These are phyloP conservation scores for Aspergillus uvarum DNA, from an alignment of 2,329 filamentous ascomycete genomes.

Conservation along the genomic window DNA sequence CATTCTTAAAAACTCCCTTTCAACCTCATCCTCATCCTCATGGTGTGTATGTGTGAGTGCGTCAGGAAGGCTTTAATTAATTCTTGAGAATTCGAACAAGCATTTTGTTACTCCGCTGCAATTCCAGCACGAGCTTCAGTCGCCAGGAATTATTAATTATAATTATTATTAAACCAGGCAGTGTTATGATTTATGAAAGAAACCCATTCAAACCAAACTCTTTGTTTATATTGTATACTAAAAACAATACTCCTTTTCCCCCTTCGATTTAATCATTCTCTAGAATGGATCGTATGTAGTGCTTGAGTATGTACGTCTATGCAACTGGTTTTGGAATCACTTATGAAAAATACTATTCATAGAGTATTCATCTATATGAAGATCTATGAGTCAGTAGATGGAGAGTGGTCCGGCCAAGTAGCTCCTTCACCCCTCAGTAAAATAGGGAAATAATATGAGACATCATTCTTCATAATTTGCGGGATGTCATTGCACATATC, in stretches of 20 bases:
- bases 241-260: neutral
- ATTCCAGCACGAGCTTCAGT: slow-evolving; percentile 11
- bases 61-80: neutral
- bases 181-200: slow-evolving; percentile 26
- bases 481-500: too few species aligned
- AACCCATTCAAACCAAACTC: slow-evolving; percentile 10
- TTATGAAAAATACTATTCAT: too few species aligned
- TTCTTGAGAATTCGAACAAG: neutral
- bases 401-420: too few species aligned
- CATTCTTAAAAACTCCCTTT: too few species aligned
- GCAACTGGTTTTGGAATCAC: too few species aligned
- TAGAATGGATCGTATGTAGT: neutral
- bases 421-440: too few species aligned
- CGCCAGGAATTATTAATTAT: slow-evolving; percentile 18
- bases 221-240: slow-evolving; percentile 7
- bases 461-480: too few species aligned
- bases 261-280: neutral
- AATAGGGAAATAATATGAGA: too few species aligned
- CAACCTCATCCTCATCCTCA: too few species aligned
- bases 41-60: neutral
- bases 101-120: slow-evolving; percentile 1
- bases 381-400: too few species aligned
- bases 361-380: too few species aligned
- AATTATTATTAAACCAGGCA: slow-evolving; percentile 16
- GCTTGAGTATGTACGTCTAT: slow-evolving; percentile 7